Evolutionary conservation across 768 basidiomycete species (phyloP).

Genomic region (Daedaleopsis nitida): DNA sequence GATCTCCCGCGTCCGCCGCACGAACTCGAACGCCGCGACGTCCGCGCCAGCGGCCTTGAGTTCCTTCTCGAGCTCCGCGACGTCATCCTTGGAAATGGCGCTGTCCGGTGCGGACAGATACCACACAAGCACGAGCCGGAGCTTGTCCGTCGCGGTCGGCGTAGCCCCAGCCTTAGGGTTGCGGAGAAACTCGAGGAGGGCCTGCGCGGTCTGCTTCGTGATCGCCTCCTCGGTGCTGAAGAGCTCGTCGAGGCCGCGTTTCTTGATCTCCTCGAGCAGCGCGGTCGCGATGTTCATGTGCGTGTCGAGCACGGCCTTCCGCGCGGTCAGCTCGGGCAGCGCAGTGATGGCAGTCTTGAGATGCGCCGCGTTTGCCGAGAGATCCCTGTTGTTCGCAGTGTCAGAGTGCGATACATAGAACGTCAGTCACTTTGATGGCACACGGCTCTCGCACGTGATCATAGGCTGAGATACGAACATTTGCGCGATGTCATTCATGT

Average conservation of each 20-base stretch:
- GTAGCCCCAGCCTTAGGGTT: conserved; percentile 63
- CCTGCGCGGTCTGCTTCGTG: conserved; percentile 77
- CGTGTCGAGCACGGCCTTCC: conserved; percentile 95
- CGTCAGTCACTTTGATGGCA: background rate
- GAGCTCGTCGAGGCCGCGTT: conserved; percentile 92
- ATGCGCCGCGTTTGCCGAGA: conserved; percentile 91
- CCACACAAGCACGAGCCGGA: conserved; percentile 93
- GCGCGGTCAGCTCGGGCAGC: conserved; percentile 92
- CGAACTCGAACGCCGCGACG: conserved; percentile 85
- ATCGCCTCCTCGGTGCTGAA: conserved; percentile 95
- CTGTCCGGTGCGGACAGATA: conserved; percentile 88
- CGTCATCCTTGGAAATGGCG: conserved; percentile 82
- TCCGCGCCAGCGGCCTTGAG: conserved; percentile 83
- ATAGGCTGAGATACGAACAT: conserved; percentile 54
- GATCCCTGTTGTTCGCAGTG: conserved; percentile 56
- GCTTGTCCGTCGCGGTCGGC: conserved; percentile 80
- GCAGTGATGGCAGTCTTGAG: conserved; percentile 97
- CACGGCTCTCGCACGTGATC: background rate
- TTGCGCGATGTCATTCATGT: conserved; percentile 93
- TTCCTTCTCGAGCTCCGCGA: conserved; percentile 85
- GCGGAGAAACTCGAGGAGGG: conserved; percentile 87
- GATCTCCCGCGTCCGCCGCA: conserved; percentile 88
- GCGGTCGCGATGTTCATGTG: conserved; percentile 99
- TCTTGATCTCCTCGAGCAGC: conserved; percentile 92
- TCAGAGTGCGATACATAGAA: background rate